Evolutionary conservation across 805 yeast genomes (phyloP), one percentile per base, ranked within the genome.

Genomic region (Wickerhamomyces rabaulensis): DNA sequence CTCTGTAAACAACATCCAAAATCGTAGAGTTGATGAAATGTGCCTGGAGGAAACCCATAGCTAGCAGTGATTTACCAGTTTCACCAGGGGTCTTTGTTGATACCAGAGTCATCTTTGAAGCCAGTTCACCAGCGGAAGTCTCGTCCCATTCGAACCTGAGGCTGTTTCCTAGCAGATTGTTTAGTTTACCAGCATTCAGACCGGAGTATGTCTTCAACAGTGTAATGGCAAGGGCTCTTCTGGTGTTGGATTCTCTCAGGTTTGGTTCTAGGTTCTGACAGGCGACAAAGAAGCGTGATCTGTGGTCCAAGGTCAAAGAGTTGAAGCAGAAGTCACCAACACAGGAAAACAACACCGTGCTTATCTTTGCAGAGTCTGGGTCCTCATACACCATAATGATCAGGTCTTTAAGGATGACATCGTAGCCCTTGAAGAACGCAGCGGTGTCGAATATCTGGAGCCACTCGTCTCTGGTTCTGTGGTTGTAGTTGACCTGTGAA

Each of bases 81-180:
- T 77, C 76, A 0, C 60, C 55, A 0, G 95, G 89, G 0, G 77
- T 63, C 45, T 67, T 70, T 3, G 75, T 69, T 8, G 74, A 70
- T 3, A 87, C 66, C 3, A 83, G 66, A 3, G 57, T 56, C 84
- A 91, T 83, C 13, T 67, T 52, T 27, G 85, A 78, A 0, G 97
- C 95, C 23, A 87, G 60, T 9, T 76, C 75, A 0, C 97, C 98
- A 1, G 97, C 96, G 45, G 77, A 74, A 0, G 92, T 84, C 55
- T 88, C 96, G 64, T 92, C 97, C 78, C 82, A 73, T 61, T 75
- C 73, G 51, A 65, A 66, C 15, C 55, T 40, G 9, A 43, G 39
- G 22, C 16, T 57, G 51, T 41, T 10, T 40, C 41, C 43, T 42
- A 49, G 47, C 45, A 47, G 42, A 33, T 8, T 44, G 10, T 53